These are phyloP conservation scores for Yamadazyma paraphyllophila DNA, from an alignment of 805 yeast species.

Conservation along the genomic window DNA sequence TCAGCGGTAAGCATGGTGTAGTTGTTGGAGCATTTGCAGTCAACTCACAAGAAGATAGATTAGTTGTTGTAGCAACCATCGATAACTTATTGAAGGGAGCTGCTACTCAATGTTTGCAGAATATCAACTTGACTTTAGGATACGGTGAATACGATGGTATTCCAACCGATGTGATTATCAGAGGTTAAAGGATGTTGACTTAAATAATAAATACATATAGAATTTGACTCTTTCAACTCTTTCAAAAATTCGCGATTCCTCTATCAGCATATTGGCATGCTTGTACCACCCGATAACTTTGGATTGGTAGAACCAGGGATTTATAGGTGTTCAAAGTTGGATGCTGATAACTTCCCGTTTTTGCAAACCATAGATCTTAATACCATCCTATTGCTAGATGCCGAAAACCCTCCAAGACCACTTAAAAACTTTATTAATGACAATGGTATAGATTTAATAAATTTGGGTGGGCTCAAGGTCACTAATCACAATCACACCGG, in stretches of 20 bases:
- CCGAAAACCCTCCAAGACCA: slow-evolving; percentile 77
- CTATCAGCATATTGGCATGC: slow-evolving; percentile 38
- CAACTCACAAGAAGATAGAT: slow-evolving; percentile 82
- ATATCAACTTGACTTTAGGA: slow-evolving; percentile 84
- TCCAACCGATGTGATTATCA: slow-evolving; percentile 63
- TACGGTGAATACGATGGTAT: slow-evolving; percentile 95
- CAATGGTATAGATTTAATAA: slow-evolving; percentile 51
- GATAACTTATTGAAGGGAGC: slow-evolving; percentile 98
- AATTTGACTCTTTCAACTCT: not conserved
- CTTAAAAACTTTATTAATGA: slow-evolving; percentile 63
- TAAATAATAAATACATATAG: not conserved
- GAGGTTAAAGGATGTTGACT: slow-evolving; percentile 32
- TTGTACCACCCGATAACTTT: slow-evolving; percentile 90
- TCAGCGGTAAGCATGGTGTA: slow-evolving; percentile 91
- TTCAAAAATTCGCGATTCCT: not conserved
- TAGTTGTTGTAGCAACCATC: slow-evolving; percentile 91
- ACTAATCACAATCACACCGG: slow-evolving; percentile 34
- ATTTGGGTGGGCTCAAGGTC: slow-evolving; percentile 43
- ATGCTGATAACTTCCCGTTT: slow-evolving; percentile 74
- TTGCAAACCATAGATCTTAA: slow-evolving; percentile 67
- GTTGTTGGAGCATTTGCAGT: slow-evolving; percentile 96
- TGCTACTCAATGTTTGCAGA: slow-evolving; percentile 96
- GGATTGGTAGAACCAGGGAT: slow-evolving; percentile 88
- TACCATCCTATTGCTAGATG: slow-evolving; percentile 73
- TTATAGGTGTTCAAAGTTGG: slow-evolving; percentile 75